Conservation (phyloP, 202 grass and related monocot species). For the Brachypodium distachyon region DNA sequence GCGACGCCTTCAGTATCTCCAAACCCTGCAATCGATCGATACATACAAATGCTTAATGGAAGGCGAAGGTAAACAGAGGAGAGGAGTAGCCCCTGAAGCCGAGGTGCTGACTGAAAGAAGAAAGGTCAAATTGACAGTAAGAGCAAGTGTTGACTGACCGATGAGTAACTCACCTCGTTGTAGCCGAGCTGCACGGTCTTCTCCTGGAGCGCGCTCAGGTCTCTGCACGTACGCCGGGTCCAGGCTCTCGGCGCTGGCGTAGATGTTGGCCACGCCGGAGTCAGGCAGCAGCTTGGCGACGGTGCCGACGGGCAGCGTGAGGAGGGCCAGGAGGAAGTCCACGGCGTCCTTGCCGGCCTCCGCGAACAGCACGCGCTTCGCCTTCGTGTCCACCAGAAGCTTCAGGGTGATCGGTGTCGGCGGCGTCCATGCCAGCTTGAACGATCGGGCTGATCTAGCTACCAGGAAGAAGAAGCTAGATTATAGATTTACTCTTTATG, state of each 20-base stretch:
- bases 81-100: no score
- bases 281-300: not conserved
- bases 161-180: not conserved
- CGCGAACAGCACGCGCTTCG: slow-evolving; percentile 25
- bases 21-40: no score
- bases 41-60: not conserved
- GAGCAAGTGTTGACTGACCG: no score
- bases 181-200: not conserved
- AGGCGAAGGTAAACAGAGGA: no score
- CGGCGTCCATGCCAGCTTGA: no score
- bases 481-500: no score
- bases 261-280: not conserved
- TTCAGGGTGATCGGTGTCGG: not conserved
- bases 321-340: slow-evolving; percentile 27
- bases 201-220: not conserved
- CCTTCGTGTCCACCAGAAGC: slow-evolving; percentile 7
- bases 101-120: no score
- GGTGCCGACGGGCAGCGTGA: not conserved
- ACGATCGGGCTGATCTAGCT: no score
- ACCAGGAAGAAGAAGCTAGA: no score
- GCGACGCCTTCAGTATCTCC: not conserved
- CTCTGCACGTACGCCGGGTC: slow-evolving; percentile 6
- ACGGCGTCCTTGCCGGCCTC: slow-evolving; percentile 24
- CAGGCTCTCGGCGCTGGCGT: slow-evolving; percentile 15
- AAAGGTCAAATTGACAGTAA: no score